Evolutionary conservation across 768 basidiomycete species (phyloP).

Genomic region (Kondoa subrosea): DNA sequence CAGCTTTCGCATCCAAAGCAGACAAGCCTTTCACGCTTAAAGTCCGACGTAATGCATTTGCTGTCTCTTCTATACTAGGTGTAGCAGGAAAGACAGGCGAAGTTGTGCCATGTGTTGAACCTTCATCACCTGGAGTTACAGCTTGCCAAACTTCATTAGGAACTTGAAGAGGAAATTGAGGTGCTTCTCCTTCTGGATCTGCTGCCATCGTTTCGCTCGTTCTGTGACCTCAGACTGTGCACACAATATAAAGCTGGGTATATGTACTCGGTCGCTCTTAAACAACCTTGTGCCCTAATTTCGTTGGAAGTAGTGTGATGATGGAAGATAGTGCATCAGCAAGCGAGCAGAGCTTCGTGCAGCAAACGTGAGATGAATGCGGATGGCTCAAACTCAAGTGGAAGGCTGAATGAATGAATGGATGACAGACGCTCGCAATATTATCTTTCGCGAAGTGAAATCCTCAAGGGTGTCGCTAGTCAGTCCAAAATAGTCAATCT

Average conservation of each 20-base stretch:
- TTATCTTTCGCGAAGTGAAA: conserved; percentile 63
- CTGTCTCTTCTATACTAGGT: background rate
- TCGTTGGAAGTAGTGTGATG: too few species aligned
- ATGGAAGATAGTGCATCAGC: background rate
- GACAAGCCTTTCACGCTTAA: conserved; percentile 65
- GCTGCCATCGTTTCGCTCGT: too few species aligned
- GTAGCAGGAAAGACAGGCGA: background rate
- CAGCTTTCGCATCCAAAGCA: conserved; percentile 53
- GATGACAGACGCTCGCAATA: conserved; percentile 53
- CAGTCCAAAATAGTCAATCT: background rate
- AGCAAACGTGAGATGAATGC: background rate
- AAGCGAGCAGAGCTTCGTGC: background rate
- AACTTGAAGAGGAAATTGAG: background rate
- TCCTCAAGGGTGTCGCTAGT: conserved; percentile 62
- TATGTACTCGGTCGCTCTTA: too few species aligned
- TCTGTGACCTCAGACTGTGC: too few species aligned
- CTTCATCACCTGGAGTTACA: background rate
- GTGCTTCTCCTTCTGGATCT: too few species aligned
- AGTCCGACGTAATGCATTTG: background rate
- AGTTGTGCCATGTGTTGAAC: background rate
- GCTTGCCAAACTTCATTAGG: background rate
- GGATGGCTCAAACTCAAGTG: too few species aligned
- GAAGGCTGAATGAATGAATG: too few species aligned
- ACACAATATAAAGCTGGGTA: too few species aligned
- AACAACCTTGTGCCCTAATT: too few species aligned